Evolutionary conservation across 768 basidiomycete genomes (phyloP), one percentile per base, ranked within the genome.

Genomic region (Ramaria rubella): DNA sequence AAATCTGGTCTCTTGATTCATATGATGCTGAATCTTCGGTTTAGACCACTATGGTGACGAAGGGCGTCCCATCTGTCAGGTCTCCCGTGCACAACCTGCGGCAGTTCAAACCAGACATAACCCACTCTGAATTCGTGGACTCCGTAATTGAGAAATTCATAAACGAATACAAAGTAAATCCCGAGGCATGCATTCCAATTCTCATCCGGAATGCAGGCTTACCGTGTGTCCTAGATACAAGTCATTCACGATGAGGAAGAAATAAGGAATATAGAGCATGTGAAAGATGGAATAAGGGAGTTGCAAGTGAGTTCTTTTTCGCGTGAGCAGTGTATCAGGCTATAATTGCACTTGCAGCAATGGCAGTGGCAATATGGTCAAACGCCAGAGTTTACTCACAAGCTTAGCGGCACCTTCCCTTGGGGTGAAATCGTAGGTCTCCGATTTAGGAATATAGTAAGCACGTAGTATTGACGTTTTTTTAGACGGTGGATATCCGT

Each of bases 361-460:
- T 97, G 96, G 96, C 80, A 90, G 21, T 98, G 94, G 93, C 75
- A 80, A 14, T 96, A 83, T 64, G 95, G 94, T 0, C 90, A 94
- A 65, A 95, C 94, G 0, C 94, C 94, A 40, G 89, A 95, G 65
- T 98, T 99, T 67, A 86, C 82, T 6, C 88, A 90, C 64, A 74
- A 73, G 2, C 40, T 82, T 5, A 46, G 67, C 29, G 68, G 65
- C 4, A 54, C 60, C 17, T 73, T 80, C 44, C 45, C 63, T 14
- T 76, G 76, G 68, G 76, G 75, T 9, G 52, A 63, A 5, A 55
- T 77, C 23, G 80, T 78, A 60, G 62, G 77, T 70, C 6, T 23
- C 24, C 34, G 36, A 26, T 45, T 30, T 29, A 46, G 44, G 36
- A 19, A 44, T 81, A 12, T 51, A 62, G 3, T 64, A 66, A 24